These are phyloP conservation scores for Wickerhamomyces xylosicus DNA, from an alignment of 805 yeast genomes.

Conservation along the genomic window DNA sequence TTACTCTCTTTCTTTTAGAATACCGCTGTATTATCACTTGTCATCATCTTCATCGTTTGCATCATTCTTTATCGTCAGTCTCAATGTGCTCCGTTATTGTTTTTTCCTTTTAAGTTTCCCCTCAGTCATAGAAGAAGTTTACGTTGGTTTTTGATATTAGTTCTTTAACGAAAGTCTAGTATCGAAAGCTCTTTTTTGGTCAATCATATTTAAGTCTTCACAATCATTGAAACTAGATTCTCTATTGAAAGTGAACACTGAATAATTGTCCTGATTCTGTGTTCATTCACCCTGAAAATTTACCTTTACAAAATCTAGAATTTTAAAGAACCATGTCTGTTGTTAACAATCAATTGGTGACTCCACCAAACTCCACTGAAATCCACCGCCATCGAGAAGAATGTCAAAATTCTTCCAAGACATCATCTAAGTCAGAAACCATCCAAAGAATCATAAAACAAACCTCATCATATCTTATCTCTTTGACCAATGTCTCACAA, in stretches of 20 bases:
- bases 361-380: neutral
- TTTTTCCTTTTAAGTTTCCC: neutral
- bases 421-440: neutral
- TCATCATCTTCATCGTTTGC: no score
- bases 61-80: neutral
- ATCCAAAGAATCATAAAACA: neutral
- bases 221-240: neutral
- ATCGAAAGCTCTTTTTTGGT: neutral
- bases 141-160: neutral
- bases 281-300: no score
- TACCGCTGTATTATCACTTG: no score
- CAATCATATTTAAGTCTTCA: neutral
- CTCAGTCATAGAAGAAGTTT: neutral
- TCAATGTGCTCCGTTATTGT: neutral
- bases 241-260: no score
- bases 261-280: no score
- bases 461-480: neutral
- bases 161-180: no score
- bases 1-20: no score
- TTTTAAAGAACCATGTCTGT: neutral
- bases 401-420: neutral
- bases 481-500: neutral
- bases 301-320: no score
- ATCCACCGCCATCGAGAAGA: neutral
- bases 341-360: neutral